Base-by-base conservation (phyloP, 2,329 filamentous ascomycete species). In the Endocalyx cinctus region DNA sequence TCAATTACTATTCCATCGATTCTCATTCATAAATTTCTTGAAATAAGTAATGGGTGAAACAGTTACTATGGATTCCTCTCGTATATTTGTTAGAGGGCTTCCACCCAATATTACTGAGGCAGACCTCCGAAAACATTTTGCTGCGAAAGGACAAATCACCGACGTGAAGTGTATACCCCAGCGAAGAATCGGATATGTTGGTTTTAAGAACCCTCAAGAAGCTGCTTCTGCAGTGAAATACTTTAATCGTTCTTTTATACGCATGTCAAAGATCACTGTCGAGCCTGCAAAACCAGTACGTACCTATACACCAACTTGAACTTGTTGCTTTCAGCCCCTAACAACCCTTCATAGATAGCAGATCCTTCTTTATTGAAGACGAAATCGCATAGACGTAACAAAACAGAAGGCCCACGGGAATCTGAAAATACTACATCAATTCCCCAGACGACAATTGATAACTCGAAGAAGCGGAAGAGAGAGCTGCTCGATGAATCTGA, bases 241-340 rank as follows among this genome's bases (percentile, higher is more conserved):
- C 68, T 96, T 96, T 72, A 89, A 98, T 70, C 87, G 79, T 58
- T 83, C 89, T 43, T 98, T 88, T 63, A 87, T 98, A 52, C 87
- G 88, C 50, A 92, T 96, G 85, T 95, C 89, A 37, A 94, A 83
- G 67, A 88, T 98, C 52, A 75, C 74, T 18, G 92, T 96, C 42
- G 89, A 96, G 66, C 67, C 92, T 54, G 92, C 92, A 36, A 82
- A 77, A 58, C 83, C 92, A 39, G 84, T 94, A 58, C 55, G 70
- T 57, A 25, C 3, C 16, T 29, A 29, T n/a, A 11, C 26, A 27
- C 27, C 17, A 29, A 42, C 42, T 35, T 18, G 25, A 18, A 36
- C 35, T 25, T 31, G 22, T 30, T 26, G 22, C 28, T 25, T 16
- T 5, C 15, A 27, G 13, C 31, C 16, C 14, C 16, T n/a, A 34